Evolutionary conservation across 1,284 basidiomycete genomes (phyloP).

Genomic region (Neolentinus lepideus): DNA sequence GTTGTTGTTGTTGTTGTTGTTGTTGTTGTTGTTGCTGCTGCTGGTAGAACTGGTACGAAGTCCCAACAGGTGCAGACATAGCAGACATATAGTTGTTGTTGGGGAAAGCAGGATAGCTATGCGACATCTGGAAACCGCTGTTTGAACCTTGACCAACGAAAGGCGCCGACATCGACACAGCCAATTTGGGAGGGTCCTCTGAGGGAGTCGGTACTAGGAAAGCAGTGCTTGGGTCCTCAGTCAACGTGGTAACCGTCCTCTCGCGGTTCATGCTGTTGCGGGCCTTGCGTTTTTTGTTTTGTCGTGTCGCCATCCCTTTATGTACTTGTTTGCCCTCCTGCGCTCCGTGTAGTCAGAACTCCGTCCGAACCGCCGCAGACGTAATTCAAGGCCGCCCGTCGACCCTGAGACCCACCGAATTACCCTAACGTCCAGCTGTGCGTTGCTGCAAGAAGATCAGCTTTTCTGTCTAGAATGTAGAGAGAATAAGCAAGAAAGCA

Average conservation of each 20-base stretch:
- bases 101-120: slow-evolving; percentile 17
- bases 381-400: background rate
- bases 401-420: background rate
- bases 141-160: slow-evolving; percentile 4
- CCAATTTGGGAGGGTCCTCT: slow-evolving; percentile 31
- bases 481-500: background rate
- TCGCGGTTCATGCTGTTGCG: slow-evolving; percentile 42
- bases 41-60: slow-evolving; percentile 8
- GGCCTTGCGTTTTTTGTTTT: slow-evolving; percentile 55
- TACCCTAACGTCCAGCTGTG: background rate
- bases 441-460: background rate
- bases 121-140: slow-evolving; percentile 12
- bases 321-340: background rate
- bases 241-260: slow-evolving; percentile 57
- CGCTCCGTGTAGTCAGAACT: background rate
- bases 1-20: slow-evolving; percentile 16
- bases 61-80: slow-evolving; percentile 10
- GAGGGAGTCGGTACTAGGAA: slow-evolving; percentile 38
- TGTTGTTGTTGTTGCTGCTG: slow-evolving; percentile 14
- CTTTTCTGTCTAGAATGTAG: too few relatives aligned
- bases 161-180: slow-evolving; percentile 7
- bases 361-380: background rate
- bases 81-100: slow-evolving; percentile 21
- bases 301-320: slow-evolving; percentile 43
- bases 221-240: slow-evolving; percentile 42